A percentile compares a stretch with the other conserved stretches of the same genome.
Evolutionary conservation across 2,329 filamentous ascomycete species (phyloP).

Genomic region (Hortaea sp.): DNA sequence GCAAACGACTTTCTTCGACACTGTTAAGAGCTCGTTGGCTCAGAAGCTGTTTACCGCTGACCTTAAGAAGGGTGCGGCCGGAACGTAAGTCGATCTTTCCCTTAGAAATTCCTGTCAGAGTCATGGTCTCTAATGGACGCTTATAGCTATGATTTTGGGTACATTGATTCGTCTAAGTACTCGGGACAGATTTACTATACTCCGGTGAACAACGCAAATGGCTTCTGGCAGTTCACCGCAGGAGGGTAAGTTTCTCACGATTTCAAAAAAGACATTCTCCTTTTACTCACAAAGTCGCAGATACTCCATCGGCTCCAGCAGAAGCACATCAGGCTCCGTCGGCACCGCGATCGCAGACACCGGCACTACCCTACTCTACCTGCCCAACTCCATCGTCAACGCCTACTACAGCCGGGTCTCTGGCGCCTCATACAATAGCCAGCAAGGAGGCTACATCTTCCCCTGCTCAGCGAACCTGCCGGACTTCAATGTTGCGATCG

Average conservation of each 20-base stretch:
- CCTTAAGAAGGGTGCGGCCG: conserved; percentile 42
- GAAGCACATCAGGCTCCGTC: conserved; percentile 33
- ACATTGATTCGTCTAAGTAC: conserved; percentile 50
- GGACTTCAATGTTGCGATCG: conserved; percentile 44
- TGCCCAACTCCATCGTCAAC: conserved; percentile 43
- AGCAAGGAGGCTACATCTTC: conserved; percentile 47
- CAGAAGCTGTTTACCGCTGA: conserved; percentile 48
- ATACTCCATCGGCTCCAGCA: conserved; percentile 42
- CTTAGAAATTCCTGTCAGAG: too few species aligned
- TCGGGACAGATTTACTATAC: conserved; percentile 48
- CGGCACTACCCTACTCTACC: conserved; percentile 56
- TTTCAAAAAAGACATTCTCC: too few species aligned
- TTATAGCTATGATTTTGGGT: conserved; percentile 30
- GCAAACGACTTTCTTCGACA: conserved; percentile 53
- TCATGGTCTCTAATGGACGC: too few species aligned
- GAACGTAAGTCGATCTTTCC: too few species aligned
- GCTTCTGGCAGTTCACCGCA: conserved; percentile 54
- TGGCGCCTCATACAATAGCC: conserved; percentile 39
- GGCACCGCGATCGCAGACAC: conserved; percentile 57
- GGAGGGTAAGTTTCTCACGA: conserved; percentile 21
- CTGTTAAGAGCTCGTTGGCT: conserved; percentile 41
- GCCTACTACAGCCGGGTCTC: conserved; percentile 51
- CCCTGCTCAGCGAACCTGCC: conserved; percentile 42
- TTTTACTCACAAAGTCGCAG: conserved; percentile 9
- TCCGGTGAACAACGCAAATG: conserved; percentile 45